These are phyloP conservation scores for Talaromyces nanjingensis DNA, from an alignment of 495 filamentous ascomycete species.

Conservation along the genomic window DNA sequence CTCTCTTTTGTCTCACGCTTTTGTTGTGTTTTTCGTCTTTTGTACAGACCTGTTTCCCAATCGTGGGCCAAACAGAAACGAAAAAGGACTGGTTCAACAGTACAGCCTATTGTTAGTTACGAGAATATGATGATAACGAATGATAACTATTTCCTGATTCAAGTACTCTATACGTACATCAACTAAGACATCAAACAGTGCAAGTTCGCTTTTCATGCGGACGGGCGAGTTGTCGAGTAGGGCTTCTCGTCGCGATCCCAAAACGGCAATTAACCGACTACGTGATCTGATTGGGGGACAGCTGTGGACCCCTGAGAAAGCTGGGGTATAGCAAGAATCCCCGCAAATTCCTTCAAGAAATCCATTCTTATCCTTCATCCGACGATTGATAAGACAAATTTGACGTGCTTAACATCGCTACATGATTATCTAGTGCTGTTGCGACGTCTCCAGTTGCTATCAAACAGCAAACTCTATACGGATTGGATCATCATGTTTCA, in stretches of 20 bases:
- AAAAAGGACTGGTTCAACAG: not conserved
- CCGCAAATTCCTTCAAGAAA: conserved; percentile 2
- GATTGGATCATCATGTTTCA: conserved; percentile 1
- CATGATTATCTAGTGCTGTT: not conserved
- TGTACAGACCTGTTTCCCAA: not conserved
- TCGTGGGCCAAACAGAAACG: not conserved
- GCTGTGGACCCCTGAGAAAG: not conserved
- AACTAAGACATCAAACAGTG: not conserved
- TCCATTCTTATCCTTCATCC: not conserved
- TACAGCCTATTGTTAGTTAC: not conserved
- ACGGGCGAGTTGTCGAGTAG: not conserved
- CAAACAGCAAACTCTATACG: not conserved
- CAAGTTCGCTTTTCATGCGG: not conserved
- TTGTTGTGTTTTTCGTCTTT: not conserved
- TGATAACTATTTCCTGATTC: not conserved
- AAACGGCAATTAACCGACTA: conserved; percentile 1
- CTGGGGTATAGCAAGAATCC: not conserved
- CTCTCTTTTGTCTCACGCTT: not conserved
- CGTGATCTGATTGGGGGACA: not conserved
- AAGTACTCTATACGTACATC: not conserved
- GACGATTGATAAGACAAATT: not conserved
- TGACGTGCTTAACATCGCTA: not conserved
- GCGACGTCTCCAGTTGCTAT: not conserved
- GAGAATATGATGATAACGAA: conserved; percentile 1
- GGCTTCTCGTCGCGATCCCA: not conserved